Evolutionary conservation across 768 basidiomycete genomes (phyloP).

Genomic region (Russula sp.): DNA sequence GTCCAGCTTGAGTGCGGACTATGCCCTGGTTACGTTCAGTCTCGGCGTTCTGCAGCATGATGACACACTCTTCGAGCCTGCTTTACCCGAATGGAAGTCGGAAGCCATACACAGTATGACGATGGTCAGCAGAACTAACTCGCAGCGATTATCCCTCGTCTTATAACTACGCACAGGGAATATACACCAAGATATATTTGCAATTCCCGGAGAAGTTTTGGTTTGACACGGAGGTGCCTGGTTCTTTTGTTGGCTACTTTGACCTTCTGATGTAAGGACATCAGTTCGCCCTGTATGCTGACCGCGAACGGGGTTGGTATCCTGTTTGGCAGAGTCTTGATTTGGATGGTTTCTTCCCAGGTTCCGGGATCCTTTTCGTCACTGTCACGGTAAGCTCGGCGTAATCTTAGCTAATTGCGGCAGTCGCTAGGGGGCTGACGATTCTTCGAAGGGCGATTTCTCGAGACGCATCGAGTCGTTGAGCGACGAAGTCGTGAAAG

Average conservation of each 20-base stretch:
- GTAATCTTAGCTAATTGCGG: not conserved
- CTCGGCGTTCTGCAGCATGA: constrained; percentile 62
- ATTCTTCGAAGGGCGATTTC: constrained; percentile 46
- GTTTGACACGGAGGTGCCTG: constrained; percentile 41
- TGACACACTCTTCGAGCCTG: constrained; percentile 52
- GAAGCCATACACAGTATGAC: constrained; percentile 58
- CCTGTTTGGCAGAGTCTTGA: constrained; percentile 66
- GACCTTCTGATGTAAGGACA: constrained; percentile 4
- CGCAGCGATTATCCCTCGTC: not conserved
- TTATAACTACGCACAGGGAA: constrained; percentile 33
- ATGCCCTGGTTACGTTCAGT: constrained; percentile 63
- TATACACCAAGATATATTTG: constrained; percentile 64
- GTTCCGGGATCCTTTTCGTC: constrained; percentile 51
- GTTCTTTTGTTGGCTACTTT: not conserved
- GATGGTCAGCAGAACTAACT: constrained; percentile 39
- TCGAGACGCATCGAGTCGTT: constrained; percentile 53
- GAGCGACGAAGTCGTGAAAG: constrained; percentile 40
- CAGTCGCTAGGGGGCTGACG: not conserved
- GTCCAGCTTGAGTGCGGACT: constrained; percentile 42
- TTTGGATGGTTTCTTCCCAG: constrained; percentile 50
- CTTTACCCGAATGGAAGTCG: constrained; percentile 53
- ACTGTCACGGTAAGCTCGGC: constrained; percentile 40
- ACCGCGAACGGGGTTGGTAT: constrained; percentile 52
- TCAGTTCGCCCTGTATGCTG: constrained; percentile 54
- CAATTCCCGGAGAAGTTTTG: constrained; percentile 59